Evolutionary conservation across 1,139 yeast genomes (phyloP), one percentile per base, ranked within the genome.

Genomic region (Geotrichum cucujoidarum): DNA sequence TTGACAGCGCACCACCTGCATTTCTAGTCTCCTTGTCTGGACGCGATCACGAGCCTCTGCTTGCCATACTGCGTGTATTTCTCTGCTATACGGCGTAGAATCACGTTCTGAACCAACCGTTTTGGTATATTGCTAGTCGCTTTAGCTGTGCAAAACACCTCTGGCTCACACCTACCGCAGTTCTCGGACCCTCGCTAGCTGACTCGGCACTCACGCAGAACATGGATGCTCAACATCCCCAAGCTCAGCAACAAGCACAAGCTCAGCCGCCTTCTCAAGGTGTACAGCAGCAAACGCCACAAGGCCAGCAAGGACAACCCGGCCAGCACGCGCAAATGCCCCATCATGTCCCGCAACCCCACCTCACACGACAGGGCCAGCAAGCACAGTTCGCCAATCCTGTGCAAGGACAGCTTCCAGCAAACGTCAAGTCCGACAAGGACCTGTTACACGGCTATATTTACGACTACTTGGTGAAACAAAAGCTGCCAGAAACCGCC

Each of bases 391-490:
- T 16, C 16, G 11, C 10, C 8, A 24, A 17, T 16, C 13, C 27
- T 6, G 11, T 37, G 32, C 21, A 20, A 14, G 41, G 33, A 17
- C n/a, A n/a, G n/a, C n/a, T n/a, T n/a, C 3, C 32, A 10, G n/a
- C 41, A 21, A 10, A 17, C 20, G 17, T 30, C 14, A 41, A 41
- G 31, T 35, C 30, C 38, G 66, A 63, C 40, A 78, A 79, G 60
- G 89, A 84, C 63, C 68, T 86, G 43, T 71, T 90, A 54, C 86
- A 89, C 61, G 87, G 90, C 16, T 89, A 88, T 65, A 83, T 90
- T 37, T 86, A 87, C 63, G 97, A 90, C 67, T 90, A 88, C 60
- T 71, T 90, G 53, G 67, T 84, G 59, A 89, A 89, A 65, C 81
- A 85, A 49, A 76, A 85, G 39, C 72, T 87, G 47, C 74, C 77